Evolutionary conservation across 129 eudicot species (phyloP), one percentile per base, ranked within the genome.

Genomic region (Scalesia atractyloides): DNA sequence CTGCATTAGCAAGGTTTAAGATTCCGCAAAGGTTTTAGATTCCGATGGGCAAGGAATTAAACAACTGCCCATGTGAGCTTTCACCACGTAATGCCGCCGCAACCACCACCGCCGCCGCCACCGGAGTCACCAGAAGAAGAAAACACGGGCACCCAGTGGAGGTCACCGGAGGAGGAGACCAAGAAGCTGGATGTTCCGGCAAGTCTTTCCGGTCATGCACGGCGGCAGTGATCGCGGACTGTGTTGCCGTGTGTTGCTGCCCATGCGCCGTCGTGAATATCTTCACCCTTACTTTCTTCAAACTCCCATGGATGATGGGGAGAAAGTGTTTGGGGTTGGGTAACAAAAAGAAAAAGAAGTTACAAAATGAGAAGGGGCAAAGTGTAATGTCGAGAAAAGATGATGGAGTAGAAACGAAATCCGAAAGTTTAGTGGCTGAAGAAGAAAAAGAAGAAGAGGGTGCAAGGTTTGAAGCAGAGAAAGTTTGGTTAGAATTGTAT

Each of bases 401-500:
- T 9, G 61, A 73, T 59, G 80, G 59, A 59, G 66, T 61, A 24
- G 77, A 66, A 60, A 70, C 54, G 30, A 66, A 47, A 17, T 43
- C 74, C 47, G 84, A 53, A 37, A 50, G 13, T 5, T 72, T 41
- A 52, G 20, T 4, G 36, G 57, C 52, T 4, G 34, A 34, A 47
- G 69, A 50, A 26, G 86, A 78, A 70, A 48, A 46, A 57, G 17
- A 50, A 9, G 74, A 76, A 56, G 71, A 43, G 46, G 68, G 88
- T 80, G 86, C 85, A 20, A 73, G 78, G 66, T 62, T 80, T 75
- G 93, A 85, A 54, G 87, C 75, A 11, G 97, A 87, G 57, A 87
- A 88, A 72, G 81, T 89, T 2, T 92, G 96, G 94, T 81, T 88
- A 43, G 97, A 92, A 73, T 71, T 91, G 84, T 86, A 86, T 63